Evolutionary conservation across 305 asterid genomes (phyloP), one percentile per base, ranked within the genome.

Genomic region (Ajuga reptans): DNA sequence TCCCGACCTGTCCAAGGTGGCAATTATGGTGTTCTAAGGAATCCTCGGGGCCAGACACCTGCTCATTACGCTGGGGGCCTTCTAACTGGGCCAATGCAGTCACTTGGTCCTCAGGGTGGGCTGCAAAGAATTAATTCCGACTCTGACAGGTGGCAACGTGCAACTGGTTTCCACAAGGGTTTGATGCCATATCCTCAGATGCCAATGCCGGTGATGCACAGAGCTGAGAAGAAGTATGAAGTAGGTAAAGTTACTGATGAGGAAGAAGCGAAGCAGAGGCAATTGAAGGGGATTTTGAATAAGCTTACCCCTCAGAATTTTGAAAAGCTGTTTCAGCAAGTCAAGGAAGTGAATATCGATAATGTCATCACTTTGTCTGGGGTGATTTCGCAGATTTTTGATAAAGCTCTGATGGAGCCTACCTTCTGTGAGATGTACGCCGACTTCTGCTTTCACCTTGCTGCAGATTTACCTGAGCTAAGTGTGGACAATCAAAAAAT

Each of bases 391-490:
- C 97, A 90, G 85, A 90, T 90, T 69, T 90, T 90, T 71, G 94
- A 90, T 75, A 86, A 86, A 80, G 94, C 97, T 74, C 77, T 90
- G 68, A 88, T 83, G 90, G 97, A 90, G 71, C 97, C 97, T 29
- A 88, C 96, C 61, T 90, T 90, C 79, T 88, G 95, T 59, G 96
- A 90, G 81, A 90, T 88, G 97, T 90, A 90, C 57, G 96, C 95
- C 49, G 61, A 82, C 72, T 90, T 90, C 79, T 90, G 96, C 75
- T 78, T 43, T 80, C 87, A 81, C 75, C 92, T 90, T 24, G 86
- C 97, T 31, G 77, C 73, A 10, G 97, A 57, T 75, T 81, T 90
- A 18, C 97, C 96, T 18, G 87, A 86, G 60, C 73, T 90, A 45
- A 80, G 80, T 34, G 90, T 83, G 75, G 90, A 84, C 34, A 62